Evolutionary conservation across 2,329 filamentous ascomycete genomes (phyloP), one percentile per base, ranked within the genome.

Genomic region (Pochonia chlamydosporia): DNA sequence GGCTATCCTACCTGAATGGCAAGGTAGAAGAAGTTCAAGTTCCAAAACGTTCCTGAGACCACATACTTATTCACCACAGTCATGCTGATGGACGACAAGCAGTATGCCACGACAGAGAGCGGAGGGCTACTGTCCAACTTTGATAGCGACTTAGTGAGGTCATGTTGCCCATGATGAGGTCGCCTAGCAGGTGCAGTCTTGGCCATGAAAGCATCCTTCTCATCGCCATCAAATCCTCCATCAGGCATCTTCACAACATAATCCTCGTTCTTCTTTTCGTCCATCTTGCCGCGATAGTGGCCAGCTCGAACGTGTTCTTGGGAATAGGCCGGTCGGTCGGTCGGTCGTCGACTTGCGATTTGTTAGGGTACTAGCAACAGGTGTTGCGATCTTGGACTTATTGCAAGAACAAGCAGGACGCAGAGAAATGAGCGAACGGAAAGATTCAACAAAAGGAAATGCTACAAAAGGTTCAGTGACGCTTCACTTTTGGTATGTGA

Each of bases 21-120:
- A 50, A 99, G 81, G 59, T 96, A 86, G 71, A 99, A 89, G 70
- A 97, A 96, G 71, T 95, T 96, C 60, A 99, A 72, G 71, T 99
- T 99, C 81, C 95, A 99, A 56, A 85, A 81, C 44, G 79, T 78
- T 51, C 93, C 93, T 7, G 89, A 96, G 40, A 99, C 82, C 53
- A 96, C 91, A 67, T 95, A 99, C 77, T 99, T 99, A 74, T 99
- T 99, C 67, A 95, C 93, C n/a, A 96, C 88, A 7, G 93, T 99
- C 93, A 99, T 99, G 67, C 92, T 81, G 64, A 99, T 99, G n/a
- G 91, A 96, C 45, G 92, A 89, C 60, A 87, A 75, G 69, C 93
- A 99, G 75, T 99, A 99, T 42, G 88, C 82, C 55, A 95, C 64
- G 59, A 99, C 87, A 20, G 92, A 90, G 41, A 93, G 65, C 40